phyloP scores from a whole-genome alignment of 2,329 filamentous ascomycete genomes.

The Pseudogymnoascus sp. region DNA sequence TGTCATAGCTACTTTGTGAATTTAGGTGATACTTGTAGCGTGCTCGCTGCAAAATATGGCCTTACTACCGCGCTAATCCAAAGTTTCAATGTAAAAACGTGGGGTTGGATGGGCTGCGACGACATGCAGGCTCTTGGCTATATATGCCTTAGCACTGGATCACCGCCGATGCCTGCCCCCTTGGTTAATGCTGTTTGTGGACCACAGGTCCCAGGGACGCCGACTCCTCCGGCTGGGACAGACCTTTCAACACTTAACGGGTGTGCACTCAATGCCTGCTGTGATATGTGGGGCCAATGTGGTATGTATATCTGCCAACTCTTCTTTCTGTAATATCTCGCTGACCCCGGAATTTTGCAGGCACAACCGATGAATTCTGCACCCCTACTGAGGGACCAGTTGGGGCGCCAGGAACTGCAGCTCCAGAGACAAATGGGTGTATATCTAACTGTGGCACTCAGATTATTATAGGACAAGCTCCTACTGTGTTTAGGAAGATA shows the following conservation, averaged over 20 bases:
- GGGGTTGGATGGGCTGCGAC: slow-evolving; percentile 36
- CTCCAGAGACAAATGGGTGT: slow-evolving; percentile 28
- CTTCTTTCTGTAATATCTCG: slow-evolving; percentile 27
- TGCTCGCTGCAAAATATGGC: slow-evolving; percentile 26
- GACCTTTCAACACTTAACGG: slow-evolving; percentile 22
- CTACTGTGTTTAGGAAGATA: slow-evolving; percentile 18
- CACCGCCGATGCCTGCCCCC: slow-evolving; percentile 34
- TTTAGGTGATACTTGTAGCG: slow-evolving; percentile 28
- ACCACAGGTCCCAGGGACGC: slow-evolving; percentile 35
- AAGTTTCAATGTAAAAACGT: slow-evolving; percentile 34
- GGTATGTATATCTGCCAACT: slow-evolving; percentile 30
- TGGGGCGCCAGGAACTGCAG: slow-evolving; percentile 29
- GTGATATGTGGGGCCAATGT: background rate
- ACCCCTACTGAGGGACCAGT: slow-evolving; percentile 20
- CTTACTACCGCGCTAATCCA: slow-evolving; percentile 30
- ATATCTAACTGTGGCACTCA: slow-evolving; percentile 36
- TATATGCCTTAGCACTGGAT: slow-evolving; percentile 36
- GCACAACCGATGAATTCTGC: slow-evolving; percentile 32
- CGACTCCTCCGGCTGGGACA: slow-evolving; percentile 26
- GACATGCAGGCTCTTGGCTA: slow-evolving; percentile 24
- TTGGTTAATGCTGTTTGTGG: slow-evolving; percentile 37
- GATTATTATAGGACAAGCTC: slow-evolving; percentile 22
- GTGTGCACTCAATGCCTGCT: slow-evolving; percentile 39
- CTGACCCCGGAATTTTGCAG: slow-evolving; percentile 32
- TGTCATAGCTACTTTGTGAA: slow-evolving; percentile 31